phyloP scores from a whole-genome alignment of 2,329 filamentous ascomycete species.

The Penicillium sp. region DNA sequence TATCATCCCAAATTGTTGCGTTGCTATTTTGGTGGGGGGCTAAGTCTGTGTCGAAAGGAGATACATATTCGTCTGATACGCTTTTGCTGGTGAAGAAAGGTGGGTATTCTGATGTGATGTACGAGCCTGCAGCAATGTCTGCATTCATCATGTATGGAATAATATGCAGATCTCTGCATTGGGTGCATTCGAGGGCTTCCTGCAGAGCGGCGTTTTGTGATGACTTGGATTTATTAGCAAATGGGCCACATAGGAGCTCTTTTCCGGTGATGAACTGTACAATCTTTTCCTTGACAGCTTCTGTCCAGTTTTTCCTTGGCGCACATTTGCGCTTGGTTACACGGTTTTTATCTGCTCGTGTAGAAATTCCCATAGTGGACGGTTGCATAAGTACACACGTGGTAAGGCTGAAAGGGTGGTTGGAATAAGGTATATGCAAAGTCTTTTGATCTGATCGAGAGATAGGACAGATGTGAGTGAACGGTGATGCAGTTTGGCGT shows the following conservation, averaged over 20 bases:
- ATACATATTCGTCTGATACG: conserved; percentile 11
- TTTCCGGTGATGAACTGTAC: not conserved
- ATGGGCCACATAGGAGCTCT: too few relatives aligned
- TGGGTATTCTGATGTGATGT: conserved; percentile 18
- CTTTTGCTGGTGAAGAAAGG: conserved; percentile 18
- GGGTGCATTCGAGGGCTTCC: conserved; percentile 28
- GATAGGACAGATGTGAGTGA: not conserved
- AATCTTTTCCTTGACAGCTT: not conserved
- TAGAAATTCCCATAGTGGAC: not conserved
- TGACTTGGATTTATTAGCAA: not conserved
- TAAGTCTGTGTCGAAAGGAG: conserved; percentile 9
- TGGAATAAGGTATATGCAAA: not conserved
- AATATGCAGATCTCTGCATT: conserved; percentile 16
- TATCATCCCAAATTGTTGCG: conserved; percentile 16
- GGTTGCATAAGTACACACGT: not conserved
- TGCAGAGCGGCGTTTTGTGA: conserved; percentile 13
- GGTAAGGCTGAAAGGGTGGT: not conserved
- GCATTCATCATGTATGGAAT: conserved; percentile 16
- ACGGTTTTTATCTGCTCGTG: not conserved
- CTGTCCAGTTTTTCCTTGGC: not conserved
- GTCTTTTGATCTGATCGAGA: not conserved
- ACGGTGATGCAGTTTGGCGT: not conserved
- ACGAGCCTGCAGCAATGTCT: conserved; percentile 18
- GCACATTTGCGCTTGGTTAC: not conserved
- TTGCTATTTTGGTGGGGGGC: not conserved